These are phyloP conservation scores for Fusarium sp. DNA, from an alignment of 2,329 filamentous ascomycete species.

Conservation along the genomic window DNA sequence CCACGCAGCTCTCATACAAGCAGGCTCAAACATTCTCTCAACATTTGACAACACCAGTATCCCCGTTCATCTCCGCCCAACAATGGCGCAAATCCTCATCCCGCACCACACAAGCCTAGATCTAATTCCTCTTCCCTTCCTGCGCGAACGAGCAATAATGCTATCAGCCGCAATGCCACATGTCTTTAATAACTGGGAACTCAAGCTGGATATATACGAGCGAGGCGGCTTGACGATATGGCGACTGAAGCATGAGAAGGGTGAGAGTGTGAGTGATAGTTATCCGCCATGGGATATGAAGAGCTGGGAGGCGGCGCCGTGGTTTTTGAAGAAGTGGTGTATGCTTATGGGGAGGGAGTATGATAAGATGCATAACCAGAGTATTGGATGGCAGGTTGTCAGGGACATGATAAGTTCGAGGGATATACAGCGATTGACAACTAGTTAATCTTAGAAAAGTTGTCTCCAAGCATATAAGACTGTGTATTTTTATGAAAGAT, in stretches of 20 bases:
- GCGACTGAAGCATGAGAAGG: background rate
- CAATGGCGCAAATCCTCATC: slow-evolving; percentile 40
- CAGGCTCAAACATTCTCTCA: background rate
- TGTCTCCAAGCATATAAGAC: background rate
- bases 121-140: slow-evolving; percentile 38
- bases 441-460: fast-evolving
- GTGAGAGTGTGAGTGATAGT: background rate
- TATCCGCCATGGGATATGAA: slow-evolving; percentile 44
- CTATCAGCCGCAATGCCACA: slow-evolving; percentile 36
- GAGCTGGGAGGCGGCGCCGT: slow-evolving; percentile 43
- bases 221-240: slow-evolving; percentile 35
- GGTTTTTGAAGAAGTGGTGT: slow-evolving; percentile 44
- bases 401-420: slow-evolving; percentile 21
- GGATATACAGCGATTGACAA: background rate
- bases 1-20: slow-evolving; percentile 5
- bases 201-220: slow-evolving; percentile 42
- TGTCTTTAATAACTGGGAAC: slow-evolving; percentile 36
- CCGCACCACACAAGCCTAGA: slow-evolving; percentile 41
- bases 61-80: slow-evolving; percentile 37
- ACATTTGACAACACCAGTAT: slow-evolving; percentile 1
- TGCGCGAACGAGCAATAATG: slow-evolving; percentile 42
- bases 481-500: background rate
- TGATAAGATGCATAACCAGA: slow-evolving; percentile 33
- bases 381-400: slow-evolving; percentile 33
- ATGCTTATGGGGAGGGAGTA: slow-evolving; percentile 31